A percentile compares a stretch with the other conserved stretches of the same genome.
Evolutionary conservation across 305 asterid genomes (phyloP).

Genomic region (Rubia balearica): DNA sequence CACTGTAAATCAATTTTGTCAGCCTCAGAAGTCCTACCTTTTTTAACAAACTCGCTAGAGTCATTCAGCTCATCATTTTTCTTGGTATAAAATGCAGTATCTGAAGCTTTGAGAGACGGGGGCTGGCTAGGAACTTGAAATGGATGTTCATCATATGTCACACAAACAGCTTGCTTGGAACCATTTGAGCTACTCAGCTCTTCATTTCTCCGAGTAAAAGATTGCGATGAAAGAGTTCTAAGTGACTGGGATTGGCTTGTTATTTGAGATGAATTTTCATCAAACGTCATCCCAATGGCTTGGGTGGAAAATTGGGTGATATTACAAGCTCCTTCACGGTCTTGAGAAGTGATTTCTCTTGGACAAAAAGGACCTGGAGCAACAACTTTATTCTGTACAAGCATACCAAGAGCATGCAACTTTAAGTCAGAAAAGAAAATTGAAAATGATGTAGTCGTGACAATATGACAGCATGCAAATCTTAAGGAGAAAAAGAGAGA

Average conservation of each 20-base stretch:
- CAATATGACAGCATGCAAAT: not conserved
- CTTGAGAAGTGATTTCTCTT: constrained; percentile 58
- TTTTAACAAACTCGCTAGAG: constrained; percentile 38
- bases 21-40: not conserved
- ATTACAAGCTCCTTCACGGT: constrained; percentile 54
- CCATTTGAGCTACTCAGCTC: constrained; percentile 30
- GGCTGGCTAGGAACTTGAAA: constrained; percentile 46
- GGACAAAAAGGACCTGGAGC: constrained; percentile 58
- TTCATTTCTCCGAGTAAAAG: constrained; percentile 22
- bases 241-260: constrained; percentile 40
- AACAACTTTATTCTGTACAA: constrained; percentile 71
- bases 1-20: not conserved
- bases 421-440: constrained; percentile 16
- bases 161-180: constrained; percentile 53
- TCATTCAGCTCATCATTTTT: constrained; percentile 17
- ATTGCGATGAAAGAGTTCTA: constrained; percentile 30
- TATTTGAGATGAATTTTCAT: constrained; percentile 42
- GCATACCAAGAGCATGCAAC: constrained; percentile 21
- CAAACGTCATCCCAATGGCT: constrained; percentile 40
- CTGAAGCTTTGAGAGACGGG: constrained; percentile 34
- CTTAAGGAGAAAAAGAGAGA: constrained; percentile 21
- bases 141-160: constrained; percentile 36
- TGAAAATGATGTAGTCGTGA: not conserved
- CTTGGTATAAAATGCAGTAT: constrained; percentile 27
- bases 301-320: constrained; percentile 73